Conservation (phyloP, 169 alveolate species). For the Plasmodium gaboni region DNA sequence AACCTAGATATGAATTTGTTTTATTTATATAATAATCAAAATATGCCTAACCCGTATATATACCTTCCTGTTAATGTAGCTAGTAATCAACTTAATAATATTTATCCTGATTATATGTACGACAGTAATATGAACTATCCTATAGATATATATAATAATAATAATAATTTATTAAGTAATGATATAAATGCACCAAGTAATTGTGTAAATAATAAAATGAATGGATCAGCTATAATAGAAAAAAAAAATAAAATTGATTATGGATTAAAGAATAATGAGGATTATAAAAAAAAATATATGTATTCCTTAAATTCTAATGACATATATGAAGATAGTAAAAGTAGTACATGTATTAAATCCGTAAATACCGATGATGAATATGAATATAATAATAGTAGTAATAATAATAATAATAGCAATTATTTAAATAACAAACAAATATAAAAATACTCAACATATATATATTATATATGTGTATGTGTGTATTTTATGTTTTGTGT, state of each 20-base stretch:
- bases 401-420: neutral
- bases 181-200: slow-evolving; percentile 42
- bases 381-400: neutral
- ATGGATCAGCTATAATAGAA: slow-evolving; percentile 13
- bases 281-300: slow-evolving; percentile 27
- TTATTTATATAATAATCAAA: slow-evolving; percentile 46
- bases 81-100: slow-evolving; percentile 22
- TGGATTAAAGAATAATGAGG: slow-evolving; percentile 25
- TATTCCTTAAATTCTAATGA: slow-evolving; percentile 24
- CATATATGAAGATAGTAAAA: slow-evolving; percentile 33
- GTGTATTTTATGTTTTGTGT: no score
- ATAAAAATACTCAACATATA: no score
- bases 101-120: slow-evolving; percentile 47
- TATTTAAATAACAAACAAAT: no score
- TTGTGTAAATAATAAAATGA: slow-evolving; percentile 14
- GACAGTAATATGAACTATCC: slow-evolving; percentile 35
- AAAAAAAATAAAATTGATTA: slow-evolving; percentile 54
- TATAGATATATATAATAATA: slow-evolving; percentile 15
- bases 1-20: slow-evolving; percentile 50
- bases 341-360: slow-evolving; percentile 21
- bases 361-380: slow-evolving; percentile 12
- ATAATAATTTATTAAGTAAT: neutral
- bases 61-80: slow-evolving; percentile 31
- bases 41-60: slow-evolving; percentile 24
- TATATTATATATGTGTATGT: no score